Evolutionary conservation across 2,329 filamentous ascomycete genomes (phyloP), one percentile per base, ranked within the genome.

Genomic region (Clathrospora elynae): DNA sequence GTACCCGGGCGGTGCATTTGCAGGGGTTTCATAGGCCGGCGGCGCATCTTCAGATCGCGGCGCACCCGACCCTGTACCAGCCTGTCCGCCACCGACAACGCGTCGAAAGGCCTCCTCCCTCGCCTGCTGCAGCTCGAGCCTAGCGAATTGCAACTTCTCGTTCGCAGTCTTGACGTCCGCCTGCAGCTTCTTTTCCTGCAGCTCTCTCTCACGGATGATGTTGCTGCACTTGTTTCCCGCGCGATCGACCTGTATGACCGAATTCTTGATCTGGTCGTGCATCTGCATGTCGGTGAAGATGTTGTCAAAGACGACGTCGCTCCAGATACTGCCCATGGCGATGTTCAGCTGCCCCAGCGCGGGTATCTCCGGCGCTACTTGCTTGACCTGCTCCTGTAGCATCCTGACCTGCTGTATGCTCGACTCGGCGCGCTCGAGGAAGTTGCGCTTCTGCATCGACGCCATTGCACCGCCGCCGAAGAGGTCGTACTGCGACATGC

Each of bases 271-370:
- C 60, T 78, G 73, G 9, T 78, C 70, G 47, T 78, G 77, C 59
- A 80, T 79, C 2, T 71, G 70, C 67, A 77, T 73, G 43, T 81
- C 78, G 6, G 71, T 73, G 53, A 78, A 78, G 43, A 80, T 73
- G 35, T 79, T 80, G 53, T 81, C 76, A 51, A 81, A 80, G n/a
- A 81, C 68, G 2, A 81, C 68, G 46, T 81, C 78, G 6, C 68
- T 69, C 60, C 80, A 71, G 10, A 79, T 67, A 39, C 62, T 71
- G 0, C 76, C 75, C 26, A 74, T 68, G 0, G 74, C 72, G 32
- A 81, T 74, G 13, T 62, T 61, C 13, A 79, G 68, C 0, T 59
- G 39, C 1, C 64, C 62, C 37, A 82, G 61, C 3, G 58, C 51
- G 2, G 59, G 55, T 2, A 79, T 64, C 1, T 63, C 46, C 0